Conservation (phyloP, 805 yeast species). For the Yarrowia deformans region DNA sequence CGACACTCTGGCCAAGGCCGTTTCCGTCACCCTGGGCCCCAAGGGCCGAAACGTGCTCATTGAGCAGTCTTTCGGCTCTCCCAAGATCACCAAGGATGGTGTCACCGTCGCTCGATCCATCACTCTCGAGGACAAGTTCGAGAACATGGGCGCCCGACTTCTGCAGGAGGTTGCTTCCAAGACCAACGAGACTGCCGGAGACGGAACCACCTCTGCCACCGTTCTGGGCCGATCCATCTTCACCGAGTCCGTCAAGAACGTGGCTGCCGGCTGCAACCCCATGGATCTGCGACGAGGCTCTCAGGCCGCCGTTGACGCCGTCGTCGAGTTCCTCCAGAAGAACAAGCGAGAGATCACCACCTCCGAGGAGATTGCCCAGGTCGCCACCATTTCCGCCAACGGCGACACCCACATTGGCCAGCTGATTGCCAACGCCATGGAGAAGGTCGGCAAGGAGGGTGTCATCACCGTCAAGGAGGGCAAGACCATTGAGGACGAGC, state of each 20-base stretch:
- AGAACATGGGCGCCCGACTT: conserved; percentile 94
- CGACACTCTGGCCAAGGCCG: conserved; percentile 93
- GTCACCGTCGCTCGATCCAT: conserved; percentile 93
- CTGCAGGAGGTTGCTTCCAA: conserved; percentile 96
- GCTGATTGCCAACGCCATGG: conserved; percentile 94
- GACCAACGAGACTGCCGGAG: conserved; percentile 98
- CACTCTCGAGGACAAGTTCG: conserved; percentile 84
- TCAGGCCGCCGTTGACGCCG: conserved; percentile 95
- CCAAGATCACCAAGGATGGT: conserved; percentile 99
- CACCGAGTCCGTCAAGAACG: conserved; percentile 94
- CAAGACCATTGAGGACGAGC: conserved; percentile 93
- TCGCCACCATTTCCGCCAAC: conserved; percentile 96
- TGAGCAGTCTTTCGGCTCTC: conserved; percentile 96
- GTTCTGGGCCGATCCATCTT: conserved; percentile 94
- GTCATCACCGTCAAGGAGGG: conserved; percentile 98
- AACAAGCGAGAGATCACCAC: conserved; percentile 94
- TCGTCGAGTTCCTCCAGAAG: conserved; percentile 78
- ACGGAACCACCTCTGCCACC: conserved; percentile 98
- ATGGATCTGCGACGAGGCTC: conserved; percentile 98
- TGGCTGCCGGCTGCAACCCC: conserved; percentile 99
- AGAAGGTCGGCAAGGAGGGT: conserved; percentile 98
- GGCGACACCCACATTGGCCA: conserved; percentile 93
- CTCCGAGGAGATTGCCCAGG: conserved; percentile 95
- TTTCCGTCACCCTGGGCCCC: conserved; percentile 95
- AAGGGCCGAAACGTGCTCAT: conserved; percentile 96